Evolutionary conservation across 108 stramenopile species (phyloP), one percentile per base, ranked within the genome.

Genomic region (Pseudonitzschia multistriata): DNA sequence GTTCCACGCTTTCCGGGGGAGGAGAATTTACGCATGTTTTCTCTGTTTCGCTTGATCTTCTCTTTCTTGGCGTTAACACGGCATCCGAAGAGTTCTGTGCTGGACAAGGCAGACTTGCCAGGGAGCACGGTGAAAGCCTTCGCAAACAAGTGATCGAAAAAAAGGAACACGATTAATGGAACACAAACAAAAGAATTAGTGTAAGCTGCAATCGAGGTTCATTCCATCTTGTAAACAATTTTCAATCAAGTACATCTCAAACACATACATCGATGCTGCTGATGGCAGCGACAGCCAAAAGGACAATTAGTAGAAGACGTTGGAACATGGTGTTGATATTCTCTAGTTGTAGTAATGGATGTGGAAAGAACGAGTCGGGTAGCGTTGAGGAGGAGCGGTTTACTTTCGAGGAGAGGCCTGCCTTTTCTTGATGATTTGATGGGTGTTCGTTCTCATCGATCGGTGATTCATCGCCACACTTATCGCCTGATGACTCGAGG

Each of bases 11-110:
- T 74, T 74, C 90, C 90, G 3, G 80, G 84, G 37, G 79, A 77
- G 49, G 87, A 78, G 79, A 93, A 93, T 76, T 93, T 93, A 53
- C 92, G 86, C 92, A 93, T 93, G 71, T 93, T 93, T 67, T 93
- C 92, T 62, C 92, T 83, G 84, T 94, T 94, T 36, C 90, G 83
- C 84, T 91, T 88, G 63, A 85, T 85, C 82, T 93, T 94, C 63
- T 94, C 88, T 76, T 88, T 86, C 80, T 94, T 94, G 52, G 90
- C 89, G 71, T 94, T 94, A 66, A 83, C 70, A 54, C 93, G 90
- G 63, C 85, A 85, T 47, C 84, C 90, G 45, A 86, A 76, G 36
- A 91, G 78, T 31, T 80, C 66, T 13, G 92, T 87, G 69, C 70
- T 3, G 21, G 71, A 34, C 13, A 66, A 28, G 63, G 35, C 25